Conservation (phyloP, 23 red algal species). For the Gracilaria caudata region DNA sequence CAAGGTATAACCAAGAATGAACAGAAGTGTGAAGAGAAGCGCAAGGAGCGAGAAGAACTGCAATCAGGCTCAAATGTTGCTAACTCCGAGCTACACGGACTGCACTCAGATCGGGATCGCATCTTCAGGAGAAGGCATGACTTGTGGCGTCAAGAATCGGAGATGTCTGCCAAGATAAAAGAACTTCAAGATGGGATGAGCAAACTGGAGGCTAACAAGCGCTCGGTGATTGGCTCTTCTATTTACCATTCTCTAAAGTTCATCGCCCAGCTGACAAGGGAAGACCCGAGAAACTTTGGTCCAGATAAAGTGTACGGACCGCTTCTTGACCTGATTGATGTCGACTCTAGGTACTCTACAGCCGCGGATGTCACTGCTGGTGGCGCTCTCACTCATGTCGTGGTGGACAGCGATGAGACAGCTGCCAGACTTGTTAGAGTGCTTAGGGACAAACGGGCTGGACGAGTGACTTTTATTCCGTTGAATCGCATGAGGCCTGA, state of each 20-base stretch:
- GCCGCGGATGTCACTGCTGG: constrained; percentile 90
- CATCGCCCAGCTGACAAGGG: constrained; percentile 34
- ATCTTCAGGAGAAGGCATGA: constrained; percentile 75
- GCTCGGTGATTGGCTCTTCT: constrained; percentile 69
- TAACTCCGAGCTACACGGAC: constrained; percentile 25
- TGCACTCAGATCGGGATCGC: constrained; percentile 53
- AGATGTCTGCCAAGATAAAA: constrained; percentile 60
- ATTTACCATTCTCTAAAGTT: constrained; percentile 64
- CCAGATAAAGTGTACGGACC: constrained; percentile 84
- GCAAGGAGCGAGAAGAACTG: constrained; percentile 42
- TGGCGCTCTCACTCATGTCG: constrained; percentile 76
- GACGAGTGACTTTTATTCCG: constrained; percentile 96
- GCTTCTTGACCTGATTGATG: constrained; percentile 83
- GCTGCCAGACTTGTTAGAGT: constrained; percentile 81
- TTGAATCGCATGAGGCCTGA: constrained; percentile 76
- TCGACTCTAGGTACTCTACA: constrained; percentile 79
- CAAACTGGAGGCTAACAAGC: constrained; percentile 67
- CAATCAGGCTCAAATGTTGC: constrained; percentile 10
- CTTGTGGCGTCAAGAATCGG: constrained; percentile 78
- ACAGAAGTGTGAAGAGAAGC: constrained; percentile 19
- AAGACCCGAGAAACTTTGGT: constrained; percentile 59
- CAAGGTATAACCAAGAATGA: constrained; percentile 52
- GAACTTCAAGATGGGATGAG: constrained; percentile 59
- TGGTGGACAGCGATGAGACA: constrained; percentile 97
- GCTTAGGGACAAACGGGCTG: constrained; percentile 69